A percentile compares a stretch with the other conserved stretches of the same genome.
Evolutionary conservation across 225 moss, liverwort and hornwort genomes (phyloP).

Genomic region (Polytrichum commune): DNA sequence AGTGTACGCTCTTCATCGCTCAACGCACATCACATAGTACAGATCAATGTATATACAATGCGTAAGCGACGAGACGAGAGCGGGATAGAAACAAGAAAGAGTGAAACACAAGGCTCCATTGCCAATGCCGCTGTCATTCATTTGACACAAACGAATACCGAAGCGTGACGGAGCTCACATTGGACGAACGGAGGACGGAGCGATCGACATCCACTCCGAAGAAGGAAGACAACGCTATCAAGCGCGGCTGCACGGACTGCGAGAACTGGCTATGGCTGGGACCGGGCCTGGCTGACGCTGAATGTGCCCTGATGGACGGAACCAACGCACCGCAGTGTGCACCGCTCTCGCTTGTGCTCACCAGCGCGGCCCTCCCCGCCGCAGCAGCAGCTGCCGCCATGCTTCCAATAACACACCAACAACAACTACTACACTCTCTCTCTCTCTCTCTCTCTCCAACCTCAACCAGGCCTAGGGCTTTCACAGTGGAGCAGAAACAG

Average conservation of each 20-base stretch:
- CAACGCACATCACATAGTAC: too few relatives aligned
- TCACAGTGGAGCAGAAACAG: neutral
- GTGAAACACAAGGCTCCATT: too few relatives aligned
- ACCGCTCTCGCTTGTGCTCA: conserved; percentile 5
- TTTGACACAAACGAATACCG: too few relatives aligned
- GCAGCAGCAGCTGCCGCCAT: conserved; percentile 35
- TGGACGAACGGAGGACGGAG: conserved; percentile 41
- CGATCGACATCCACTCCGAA: conserved; percentile 47
- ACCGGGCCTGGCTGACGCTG: conserved; percentile 8
- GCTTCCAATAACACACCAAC: neutral
- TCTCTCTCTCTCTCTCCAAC: neutral
- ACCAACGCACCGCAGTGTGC: neutral
- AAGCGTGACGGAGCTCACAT: conserved; percentile 28
- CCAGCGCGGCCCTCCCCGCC: conserved; percentile 22
- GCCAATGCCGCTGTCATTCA: too few relatives aligned
- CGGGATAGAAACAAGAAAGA: too few relatives aligned
- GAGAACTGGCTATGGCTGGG: neutral
- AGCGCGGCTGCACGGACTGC: conserved; percentile 20
- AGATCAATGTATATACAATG: too few relatives aligned
- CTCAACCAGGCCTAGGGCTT: conserved; percentile 1
- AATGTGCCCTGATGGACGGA: neutral
- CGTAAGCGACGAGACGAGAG: too few relatives aligned
- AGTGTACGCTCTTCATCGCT: too few relatives aligned
- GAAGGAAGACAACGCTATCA: conserved; percentile 36
- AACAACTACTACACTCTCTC: neutral